Evolutionary conservation across 1,139 yeast genomes (phyloP).

Genomic region (Candida glucosophila): DNA sequence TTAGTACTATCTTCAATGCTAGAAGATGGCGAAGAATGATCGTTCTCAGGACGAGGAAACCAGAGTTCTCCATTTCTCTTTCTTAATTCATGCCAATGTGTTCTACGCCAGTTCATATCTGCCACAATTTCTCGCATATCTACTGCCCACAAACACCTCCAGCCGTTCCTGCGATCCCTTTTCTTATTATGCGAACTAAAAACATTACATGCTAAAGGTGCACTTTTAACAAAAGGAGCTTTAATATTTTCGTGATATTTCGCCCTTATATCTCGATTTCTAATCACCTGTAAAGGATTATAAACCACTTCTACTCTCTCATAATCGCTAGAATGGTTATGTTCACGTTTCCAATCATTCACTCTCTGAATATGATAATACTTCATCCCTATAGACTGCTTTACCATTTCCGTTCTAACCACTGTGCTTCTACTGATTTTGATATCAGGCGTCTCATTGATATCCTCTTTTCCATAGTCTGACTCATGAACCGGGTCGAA

Average conservation of each 20-base stretch:
- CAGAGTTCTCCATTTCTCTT: slow-evolving; percentile 49
- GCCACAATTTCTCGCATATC: slow-evolving; percentile 54
- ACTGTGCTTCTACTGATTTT: slow-evolving; percentile 29
- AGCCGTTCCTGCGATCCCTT: slow-evolving; percentile 16
- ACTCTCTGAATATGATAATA: slow-evolving; percentile 39
- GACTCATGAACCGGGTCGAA: slow-evolving; percentile 17
- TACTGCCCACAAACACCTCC: slow-evolving; percentile 55
- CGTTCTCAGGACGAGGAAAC: slow-evolving; percentile 49
- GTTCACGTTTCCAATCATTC: slow-evolving; percentile 14
- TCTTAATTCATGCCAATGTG: slow-evolving; percentile 55
- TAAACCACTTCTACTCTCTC: slow-evolving; percentile 58
- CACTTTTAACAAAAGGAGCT: slow-evolving; percentile 21
- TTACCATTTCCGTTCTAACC: slow-evolving; percentile 46
- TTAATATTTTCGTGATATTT: slow-evolving; percentile 22
- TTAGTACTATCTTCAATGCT: no score
- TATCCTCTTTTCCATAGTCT: slow-evolving; percentile 3
- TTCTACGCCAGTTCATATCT: slow-evolving; percentile 59
- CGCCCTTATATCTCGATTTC: slow-evolving; percentile 54
- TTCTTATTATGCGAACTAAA: slow-evolving; percentile 32
- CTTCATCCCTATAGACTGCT: slow-evolving; percentile 41
- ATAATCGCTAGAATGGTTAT: slow-evolving; percentile 12
- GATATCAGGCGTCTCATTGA: slow-evolving; percentile 3
- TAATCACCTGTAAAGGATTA: slow-evolving; percentile 72
- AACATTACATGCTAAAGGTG: slow-evolving; percentile 47
- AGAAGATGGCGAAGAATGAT: no score